phyloP scores from a whole-genome alignment of 2,329 filamentous ascomycete species.

The Ascochyta fabae region DNA sequence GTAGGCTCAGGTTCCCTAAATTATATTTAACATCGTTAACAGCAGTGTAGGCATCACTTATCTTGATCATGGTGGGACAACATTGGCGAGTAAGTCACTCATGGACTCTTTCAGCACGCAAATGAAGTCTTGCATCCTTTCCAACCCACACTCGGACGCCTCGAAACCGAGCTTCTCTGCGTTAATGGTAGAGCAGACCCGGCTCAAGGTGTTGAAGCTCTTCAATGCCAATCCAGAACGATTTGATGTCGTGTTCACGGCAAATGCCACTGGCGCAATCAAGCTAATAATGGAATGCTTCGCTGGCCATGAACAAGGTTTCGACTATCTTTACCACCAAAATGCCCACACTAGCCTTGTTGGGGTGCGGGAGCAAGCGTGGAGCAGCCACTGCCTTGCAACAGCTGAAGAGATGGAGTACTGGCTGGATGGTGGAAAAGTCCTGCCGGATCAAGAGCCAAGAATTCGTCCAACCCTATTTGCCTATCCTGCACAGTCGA shows the following conservation, averaged over 20 bases:
- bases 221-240: slow-evolving; percentile 80
- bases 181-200: slow-evolving; percentile 60
- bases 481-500: slow-evolving; percentile 88
- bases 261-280: slow-evolving; percentile 88
- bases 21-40: background rate
- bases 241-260: slow-evolving; percentile 90
- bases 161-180: slow-evolving; percentile 65
- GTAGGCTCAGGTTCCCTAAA: slow-evolving; percentile 4
- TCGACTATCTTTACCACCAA: slow-evolving; percentile 80
- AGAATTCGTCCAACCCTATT: slow-evolving; percentile 57
- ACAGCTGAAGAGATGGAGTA: slow-evolving; percentile 66
- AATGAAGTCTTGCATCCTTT: slow-evolving; percentile 65
- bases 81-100: slow-evolving; percentile 59
- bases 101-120: slow-evolving; percentile 63
- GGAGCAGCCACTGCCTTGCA: slow-evolving; percentile 67
- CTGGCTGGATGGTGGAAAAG: slow-evolving; percentile 60
- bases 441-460: slow-evolving; percentile 17
- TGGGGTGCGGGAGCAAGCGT: slow-evolving; percentile 75
- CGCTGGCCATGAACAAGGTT: slow-evolving; percentile 67
- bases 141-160: slow-evolving; percentile 70
- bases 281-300: slow-evolving; percentile 84
- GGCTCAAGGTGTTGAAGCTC: slow-evolving; percentile 63
- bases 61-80: slow-evolving; percentile 63
- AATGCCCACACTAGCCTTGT: slow-evolving; percentile 87
- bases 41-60: slow-evolving; percentile 51